Percentiles rank a stretch among this genome's conserved stretches.
phyloP scores from a whole-genome alignment of 2,329 filamentous ascomycete genomes.

The Arthroderma sp. region DNA sequence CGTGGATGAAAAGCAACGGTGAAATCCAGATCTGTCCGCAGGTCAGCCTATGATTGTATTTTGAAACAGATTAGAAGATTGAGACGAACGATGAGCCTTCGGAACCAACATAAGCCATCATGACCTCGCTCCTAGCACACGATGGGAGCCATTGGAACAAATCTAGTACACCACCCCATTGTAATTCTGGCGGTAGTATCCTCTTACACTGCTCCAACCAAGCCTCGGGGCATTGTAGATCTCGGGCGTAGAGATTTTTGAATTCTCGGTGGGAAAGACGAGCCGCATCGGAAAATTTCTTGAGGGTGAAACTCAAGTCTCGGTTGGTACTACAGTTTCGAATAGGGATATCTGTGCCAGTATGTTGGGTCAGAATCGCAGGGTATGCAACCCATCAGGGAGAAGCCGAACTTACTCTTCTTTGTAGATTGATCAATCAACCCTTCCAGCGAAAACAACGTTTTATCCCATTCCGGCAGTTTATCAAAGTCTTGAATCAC shows the following conservation, averaged over 20 bases:
- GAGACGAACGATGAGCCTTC: conserved; percentile 18
- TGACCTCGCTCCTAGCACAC: conserved; percentile 22
- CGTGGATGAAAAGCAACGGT: conserved; percentile 25
- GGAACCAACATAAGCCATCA: conserved; percentile 27
- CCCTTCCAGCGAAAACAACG: conserved; percentile 18
- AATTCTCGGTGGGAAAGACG: conserved; percentile 15
- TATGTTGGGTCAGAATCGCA: neutral
- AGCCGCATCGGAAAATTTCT: conserved; percentile 20
- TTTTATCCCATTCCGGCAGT: conserved; percentile 17
- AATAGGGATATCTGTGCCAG: conserved; percentile 18
- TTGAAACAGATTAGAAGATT: neutral
- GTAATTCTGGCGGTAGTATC: conserved; percentile 20
- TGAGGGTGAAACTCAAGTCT: conserved; percentile 22
- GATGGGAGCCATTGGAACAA: conserved; percentile 23
- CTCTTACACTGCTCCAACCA: conserved; percentile 19
- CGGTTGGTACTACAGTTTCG: conserved; percentile 23
- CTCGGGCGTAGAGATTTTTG: conserved; percentile 23
- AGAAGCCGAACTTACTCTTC: conserved; percentile 14
- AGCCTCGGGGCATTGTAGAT: conserved; percentile 21
- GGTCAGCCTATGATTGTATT: neutral
- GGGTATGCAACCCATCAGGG: neutral
- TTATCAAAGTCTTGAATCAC: conserved; percentile 23
- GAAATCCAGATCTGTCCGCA: conserved; percentile 20
- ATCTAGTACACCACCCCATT: conserved; percentile 22
- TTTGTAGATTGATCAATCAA: conserved; percentile 22